These are phyloP conservation scores for Aegilops sharonensis DNA, from an alignment of 176 grass and related monocot species.

Conservation along the genomic window DNA sequence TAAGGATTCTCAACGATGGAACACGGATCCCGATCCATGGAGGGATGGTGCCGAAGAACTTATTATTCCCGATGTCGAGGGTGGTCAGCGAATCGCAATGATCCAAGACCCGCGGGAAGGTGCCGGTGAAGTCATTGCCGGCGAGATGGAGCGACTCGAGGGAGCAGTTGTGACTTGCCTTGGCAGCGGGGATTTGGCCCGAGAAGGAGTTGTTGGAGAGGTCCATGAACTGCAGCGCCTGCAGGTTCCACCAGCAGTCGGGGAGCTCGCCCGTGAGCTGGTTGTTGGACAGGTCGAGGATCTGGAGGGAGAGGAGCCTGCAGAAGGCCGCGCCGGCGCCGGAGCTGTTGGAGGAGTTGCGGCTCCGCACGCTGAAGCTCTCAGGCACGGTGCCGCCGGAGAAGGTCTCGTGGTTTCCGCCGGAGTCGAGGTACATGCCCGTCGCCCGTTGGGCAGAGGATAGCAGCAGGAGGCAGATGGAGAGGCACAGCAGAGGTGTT, in stretches of 20 bases:
- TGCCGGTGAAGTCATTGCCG: slow-evolving; percentile 46
- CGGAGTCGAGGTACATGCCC: slow-evolving; percentile 23
- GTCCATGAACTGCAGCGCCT: slow-evolving; percentile 51
- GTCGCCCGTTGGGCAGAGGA: slow-evolving; percentile 4
- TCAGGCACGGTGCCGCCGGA: neutral
- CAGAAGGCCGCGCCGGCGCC: slow-evolving; percentile 47
- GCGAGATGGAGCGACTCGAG: slow-evolving; percentile 63
- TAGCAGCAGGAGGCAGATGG: slow-evolving; percentile 5
- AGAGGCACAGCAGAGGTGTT: neutral
- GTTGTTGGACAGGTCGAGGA: slow-evolving; percentile 80
- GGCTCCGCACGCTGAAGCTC: slow-evolving; percentile 18
- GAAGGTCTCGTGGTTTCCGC: neutral
- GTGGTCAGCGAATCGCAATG: slow-evolving; percentile 28
- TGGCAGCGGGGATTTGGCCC: slow-evolving; percentile 43
- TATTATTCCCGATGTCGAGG: slow-evolving; percentile 57
- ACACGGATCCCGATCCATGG: slow-evolving; percentile 45
- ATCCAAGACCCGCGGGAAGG: slow-evolving; percentile 26
- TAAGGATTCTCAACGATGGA: slow-evolving; percentile 44
- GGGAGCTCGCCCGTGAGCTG: slow-evolving; percentile 54
- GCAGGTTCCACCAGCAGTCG: slow-evolving; percentile 49
- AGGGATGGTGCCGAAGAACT: slow-evolving; percentile 53
- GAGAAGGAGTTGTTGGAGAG: slow-evolving; percentile 56
- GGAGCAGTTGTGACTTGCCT: slow-evolving; percentile 11
- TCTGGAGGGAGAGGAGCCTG: slow-evolving; percentile 36
- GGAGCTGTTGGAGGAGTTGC: slow-evolving; percentile 44